A percentile compares a stretch with the other conserved stretches of the same genome.
phyloP scores from a whole-genome alignment of 106 monocot genomes.

The Platanthera zijinensis region DNA sequence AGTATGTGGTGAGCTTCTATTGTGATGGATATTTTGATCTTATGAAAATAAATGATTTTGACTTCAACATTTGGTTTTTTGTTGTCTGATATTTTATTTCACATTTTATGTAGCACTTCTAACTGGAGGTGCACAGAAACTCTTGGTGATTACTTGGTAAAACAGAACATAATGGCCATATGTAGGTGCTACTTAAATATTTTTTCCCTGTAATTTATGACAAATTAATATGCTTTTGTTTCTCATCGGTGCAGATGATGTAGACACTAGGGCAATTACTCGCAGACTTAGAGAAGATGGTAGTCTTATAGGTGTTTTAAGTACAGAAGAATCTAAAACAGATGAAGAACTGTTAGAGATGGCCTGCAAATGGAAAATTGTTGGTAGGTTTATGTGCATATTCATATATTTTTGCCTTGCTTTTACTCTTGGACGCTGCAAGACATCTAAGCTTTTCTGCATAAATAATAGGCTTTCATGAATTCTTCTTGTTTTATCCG shows the following conservation, averaged over 20 bases:
- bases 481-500: not conserved
- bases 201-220: not conserved
- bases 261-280: slow-evolving; percentile 96
- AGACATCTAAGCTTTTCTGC: not conserved
- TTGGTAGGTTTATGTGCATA: slow-evolving; percentile 41
- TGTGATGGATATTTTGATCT: not conserved
- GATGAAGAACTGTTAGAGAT: slow-evolving; percentile 71
- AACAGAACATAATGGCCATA: slow-evolving; percentile 96
- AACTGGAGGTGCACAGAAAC: slow-evolving; percentile 86
- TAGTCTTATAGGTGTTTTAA: slow-evolving; percentile 92
- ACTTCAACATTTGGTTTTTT: not conserved
- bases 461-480: not conserved
- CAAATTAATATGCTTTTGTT: slow-evolving; percentile 7
- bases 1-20: slow-evolving; percentile 65
- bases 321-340: slow-evolving; percentile 74
- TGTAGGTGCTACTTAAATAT: slow-evolving; percentile 35
- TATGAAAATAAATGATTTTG: not conserved
- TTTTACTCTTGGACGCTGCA: not conserved
- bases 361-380: slow-evolving; percentile 82
- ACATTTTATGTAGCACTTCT: slow-evolving; percentile 54
- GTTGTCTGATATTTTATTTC: not conserved
- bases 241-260: slow-evolving; percentile 57
- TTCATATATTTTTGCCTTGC: not conserved
- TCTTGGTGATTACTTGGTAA: slow-evolving; percentile 78
- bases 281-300: slow-evolving; percentile 93